Conservation (phyloP, 2,329 filamentous ascomycete genomes). For the Neonectria hederae region DNA sequence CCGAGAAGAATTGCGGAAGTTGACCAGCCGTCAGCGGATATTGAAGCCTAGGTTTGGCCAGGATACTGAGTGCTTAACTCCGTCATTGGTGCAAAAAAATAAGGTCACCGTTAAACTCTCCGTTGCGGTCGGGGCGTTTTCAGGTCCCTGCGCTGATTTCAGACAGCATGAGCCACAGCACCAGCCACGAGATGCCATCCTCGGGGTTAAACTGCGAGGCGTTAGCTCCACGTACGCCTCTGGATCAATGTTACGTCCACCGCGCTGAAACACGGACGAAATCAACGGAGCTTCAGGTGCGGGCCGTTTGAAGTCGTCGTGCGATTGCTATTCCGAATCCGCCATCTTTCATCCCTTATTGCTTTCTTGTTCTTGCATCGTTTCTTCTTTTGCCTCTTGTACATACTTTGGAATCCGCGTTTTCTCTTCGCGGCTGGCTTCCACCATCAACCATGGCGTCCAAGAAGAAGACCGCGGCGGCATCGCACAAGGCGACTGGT, state of each 20-base stretch:
- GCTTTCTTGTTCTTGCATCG: neutral
- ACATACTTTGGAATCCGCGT: slow-evolving; percentile 12
- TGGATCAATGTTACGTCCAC: slow-evolving; percentile 29
- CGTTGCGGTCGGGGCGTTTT: neutral
- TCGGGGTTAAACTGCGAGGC: slow-evolving; percentile 20
- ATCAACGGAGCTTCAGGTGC: slow-evolving; percentile 45
- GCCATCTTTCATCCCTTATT: slow-evolving; percentile 11
- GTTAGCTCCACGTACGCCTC: slow-evolving; percentile 37
- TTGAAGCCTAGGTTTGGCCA: neutral
- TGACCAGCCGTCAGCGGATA: neutral
- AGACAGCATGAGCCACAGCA: slow-evolving; percentile 29
- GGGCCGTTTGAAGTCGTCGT: slow-evolving; percentile 43
- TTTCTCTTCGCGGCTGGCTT: slow-evolving; percentile 6
- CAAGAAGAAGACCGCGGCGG: slow-evolving; percentile 29
- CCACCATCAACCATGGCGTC: slow-evolving; percentile 33
- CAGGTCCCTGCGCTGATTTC: slow-evolving; percentile 1
- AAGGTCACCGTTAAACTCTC: neutral
- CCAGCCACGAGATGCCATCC: slow-evolving; percentile 30
- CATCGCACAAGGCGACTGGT: slow-evolving; percentile 33
- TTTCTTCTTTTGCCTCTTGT: slow-evolving; percentile 7
- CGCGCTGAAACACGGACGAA: slow-evolving; percentile 27
- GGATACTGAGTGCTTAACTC: neutral
- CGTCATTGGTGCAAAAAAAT: slow-evolving; percentile 24
- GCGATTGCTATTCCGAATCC: slow-evolving; percentile 9
- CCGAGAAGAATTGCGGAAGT: slow-evolving; percentile 5